Conservation (phyloP, 2,329 filamentous ascomycete species). For the Cryphonectria japonica region DNA sequence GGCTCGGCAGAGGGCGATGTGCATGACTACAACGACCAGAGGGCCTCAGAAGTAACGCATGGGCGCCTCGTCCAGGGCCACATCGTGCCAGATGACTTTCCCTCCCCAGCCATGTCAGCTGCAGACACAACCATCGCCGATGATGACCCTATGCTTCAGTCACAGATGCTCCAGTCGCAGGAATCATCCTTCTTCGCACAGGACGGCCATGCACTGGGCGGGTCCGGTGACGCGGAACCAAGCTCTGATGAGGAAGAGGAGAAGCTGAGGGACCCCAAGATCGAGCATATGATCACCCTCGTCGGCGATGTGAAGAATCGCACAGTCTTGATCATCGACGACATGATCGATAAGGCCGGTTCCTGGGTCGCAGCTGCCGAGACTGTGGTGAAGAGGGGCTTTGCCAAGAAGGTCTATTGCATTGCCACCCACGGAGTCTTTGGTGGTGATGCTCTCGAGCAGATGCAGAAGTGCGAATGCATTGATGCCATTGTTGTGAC, state of each 20-base stretch:
- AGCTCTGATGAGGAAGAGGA: constrained; percentile 94
- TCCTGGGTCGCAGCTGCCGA: constrained; percentile 98
- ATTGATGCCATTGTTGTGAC: constrained; percentile 95
- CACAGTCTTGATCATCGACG: constrained; percentile 92
- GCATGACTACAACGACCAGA: constrained; percentile 72
- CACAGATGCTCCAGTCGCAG: constrained; percentile 77
- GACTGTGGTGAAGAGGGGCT: constrained; percentile 90
- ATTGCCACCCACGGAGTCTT: constrained; percentile 97
- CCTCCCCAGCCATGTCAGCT: constrained; percentile 73
- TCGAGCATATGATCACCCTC: constrained; percentile 96
- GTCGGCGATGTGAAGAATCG: constrained; percentile 90
- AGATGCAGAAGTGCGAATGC: constrained; percentile 89
- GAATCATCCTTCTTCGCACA: constrained; percentile 77
- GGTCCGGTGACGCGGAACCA: constrained; percentile 80
- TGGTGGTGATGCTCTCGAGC: constrained; percentile 83
- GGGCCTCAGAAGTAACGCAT: constrained; percentile 86
- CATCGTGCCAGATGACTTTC: constrained; percentile 91
- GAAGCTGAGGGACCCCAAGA: constrained; percentile 74
- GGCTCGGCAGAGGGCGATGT: constrained; percentile 46
- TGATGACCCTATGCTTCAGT: constrained; percentile 83
- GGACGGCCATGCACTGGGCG: constrained; percentile 74
- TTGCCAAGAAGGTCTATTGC: constrained; percentile 92
- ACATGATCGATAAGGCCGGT: constrained; percentile 97
- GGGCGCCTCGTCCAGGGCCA: constrained; percentile 91
- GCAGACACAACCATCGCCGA: constrained; percentile 67